Evolutionary conservation across 2,329 filamentous ascomycete species (phyloP).

Genomic region (Pseudocercospora vitis): DNA sequence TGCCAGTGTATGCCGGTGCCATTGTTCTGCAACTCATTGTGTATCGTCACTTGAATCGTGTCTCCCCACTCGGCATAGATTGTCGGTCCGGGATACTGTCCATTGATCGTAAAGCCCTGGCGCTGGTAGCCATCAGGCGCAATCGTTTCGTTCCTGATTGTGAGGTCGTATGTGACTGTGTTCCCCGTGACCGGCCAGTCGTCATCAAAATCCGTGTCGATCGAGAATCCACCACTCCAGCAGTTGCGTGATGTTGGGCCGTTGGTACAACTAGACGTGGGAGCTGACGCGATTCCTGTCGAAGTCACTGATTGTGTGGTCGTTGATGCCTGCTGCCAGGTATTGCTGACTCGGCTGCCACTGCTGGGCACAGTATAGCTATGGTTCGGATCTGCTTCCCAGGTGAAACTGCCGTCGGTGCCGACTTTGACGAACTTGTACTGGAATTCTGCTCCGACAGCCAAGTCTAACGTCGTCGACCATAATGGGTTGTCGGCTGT

Average conservation of each 20-base stretch:
- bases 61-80: slow-evolving; percentile 37
- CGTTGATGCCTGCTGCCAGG: slow-evolving; percentile 37
- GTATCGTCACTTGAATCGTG: slow-evolving; percentile 55
- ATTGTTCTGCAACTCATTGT: slow-evolving; percentile 55
- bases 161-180: slow-evolving; percentile 39
- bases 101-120: slow-evolving; percentile 56
- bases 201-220: slow-evolving; percentile 39
- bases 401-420: slow-evolving; percentile 55
- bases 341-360: slow-evolving; percentile 42
- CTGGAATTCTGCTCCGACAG: slow-evolving; percentile 54
- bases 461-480: slow-evolving; percentile 57
- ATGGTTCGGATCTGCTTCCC: slow-evolving; percentile 62
- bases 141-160: slow-evolving; percentile 38
- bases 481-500: slow-evolving; percentile 61
- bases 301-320: slow-evolving; percentile 14
- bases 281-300: slow-evolving; percentile 21
- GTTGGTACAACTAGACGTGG: slow-evolving; percentile 34
- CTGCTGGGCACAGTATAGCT: slow-evolving; percentile 43
- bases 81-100: slow-evolving; percentile 58
- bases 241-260: slow-evolving; percentile 31
- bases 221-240: slow-evolving; percentile 33
- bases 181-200: slow-evolving; percentile 37
- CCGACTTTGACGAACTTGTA: slow-evolving; percentile 65
- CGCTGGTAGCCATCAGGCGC: slow-evolving; percentile 49
- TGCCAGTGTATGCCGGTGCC: slow-evolving; percentile 65